phyloP scores from a whole-genome alignment of 176 grass and related monocot species.

The Alopecurus myosuroides region DNA sequence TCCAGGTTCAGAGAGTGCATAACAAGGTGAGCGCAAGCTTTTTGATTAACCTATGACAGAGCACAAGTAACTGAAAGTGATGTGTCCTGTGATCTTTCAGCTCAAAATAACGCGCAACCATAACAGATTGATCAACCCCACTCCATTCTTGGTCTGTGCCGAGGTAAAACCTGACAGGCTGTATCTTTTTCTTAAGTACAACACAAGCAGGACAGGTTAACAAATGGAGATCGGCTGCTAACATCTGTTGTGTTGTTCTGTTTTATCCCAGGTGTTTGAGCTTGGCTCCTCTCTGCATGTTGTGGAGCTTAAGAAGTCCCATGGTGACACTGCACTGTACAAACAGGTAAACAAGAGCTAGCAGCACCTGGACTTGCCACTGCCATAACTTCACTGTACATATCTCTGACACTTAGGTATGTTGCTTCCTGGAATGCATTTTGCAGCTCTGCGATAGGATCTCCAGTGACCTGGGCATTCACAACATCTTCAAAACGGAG shows the following conservation, averaged over 20 bases:
- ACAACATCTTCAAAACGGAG: conserved; percentile 17
- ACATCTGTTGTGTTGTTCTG: not conserved
- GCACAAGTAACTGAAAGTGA: not conserved
- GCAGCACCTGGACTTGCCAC: not conserved
- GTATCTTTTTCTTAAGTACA: not conserved
- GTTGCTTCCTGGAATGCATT: not conserved
- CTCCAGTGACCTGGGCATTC: conserved; percentile 44
- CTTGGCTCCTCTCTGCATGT: conserved; percentile 66
- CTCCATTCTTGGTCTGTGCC: conserved; percentile 37
- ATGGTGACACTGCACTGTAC: conserved; percentile 64
- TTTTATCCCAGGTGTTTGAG: conserved; percentile 62
- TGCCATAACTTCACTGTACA: not conserved
- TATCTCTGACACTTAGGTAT: not conserved
- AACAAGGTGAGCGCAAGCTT: conserved; percentile 42
- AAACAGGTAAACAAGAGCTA: conserved; percentile 55
- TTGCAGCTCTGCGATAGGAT: conserved; percentile 65
- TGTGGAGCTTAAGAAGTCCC: conserved; percentile 69
- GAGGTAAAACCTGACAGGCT: conserved; percentile 37
- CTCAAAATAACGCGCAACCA: conserved; percentile 43
- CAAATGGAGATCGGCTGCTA: not conserved
- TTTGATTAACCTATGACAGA: not conserved
- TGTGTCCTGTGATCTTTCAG: conserved; percentile 35
- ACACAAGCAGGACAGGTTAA: not conserved
- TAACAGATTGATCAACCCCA: conserved; percentile 14
- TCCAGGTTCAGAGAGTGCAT: conserved; percentile 48